Evolutionary conservation across 768 basidiomycete genomes (phyloP), one percentile per base, ranked within the genome.

Genomic region (Boletus rex-veris): DNA sequence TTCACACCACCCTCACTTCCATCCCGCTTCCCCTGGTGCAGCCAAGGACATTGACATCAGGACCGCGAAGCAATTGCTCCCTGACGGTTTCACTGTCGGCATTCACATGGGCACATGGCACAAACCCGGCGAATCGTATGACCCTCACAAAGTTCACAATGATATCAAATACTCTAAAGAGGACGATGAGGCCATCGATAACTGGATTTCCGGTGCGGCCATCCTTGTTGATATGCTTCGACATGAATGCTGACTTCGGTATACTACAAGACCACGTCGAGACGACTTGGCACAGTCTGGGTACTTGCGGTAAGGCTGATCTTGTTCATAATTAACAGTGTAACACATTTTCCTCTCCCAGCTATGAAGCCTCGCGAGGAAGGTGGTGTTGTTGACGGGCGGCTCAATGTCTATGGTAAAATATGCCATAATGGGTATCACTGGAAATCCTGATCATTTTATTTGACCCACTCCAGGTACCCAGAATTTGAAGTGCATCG

Each of bases 61-160:
- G 68, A 86, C 84, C 9, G 84, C 85, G 12, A 83, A 83, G 71
- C 74, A 80, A 58, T 63, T 87, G 48, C 63, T 80, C 40, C 85
- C 85, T 15, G 71, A 84, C 58, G 77, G 75, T 3, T 78, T 86
- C 64, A 85, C 84, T 19, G 82, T 83, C 53, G 86, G 84, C 28
- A 83, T 86, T 58, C 86, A 88, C 64, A 87, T 87, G 86, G 84
- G 81, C 30, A 81, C 81, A 46, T 83, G 81, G 83, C 80, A 83
- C 72, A 70, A 64, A 49, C 83, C 86, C 16, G 69, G 77, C 8
- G 80, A 84, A 53, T 60, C 65, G 15, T 84, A 76, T 72, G 71
- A 85, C 55, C 73, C 80, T 1, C 63, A 60, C 12, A 84, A 83
- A 67, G 76, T 85, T 11, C 81, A 84, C 60, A 77, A 85, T 54